Conservation (phyloP, 2,329 filamentous ascomycete species). For the Fusarium vanettenii region DNA sequence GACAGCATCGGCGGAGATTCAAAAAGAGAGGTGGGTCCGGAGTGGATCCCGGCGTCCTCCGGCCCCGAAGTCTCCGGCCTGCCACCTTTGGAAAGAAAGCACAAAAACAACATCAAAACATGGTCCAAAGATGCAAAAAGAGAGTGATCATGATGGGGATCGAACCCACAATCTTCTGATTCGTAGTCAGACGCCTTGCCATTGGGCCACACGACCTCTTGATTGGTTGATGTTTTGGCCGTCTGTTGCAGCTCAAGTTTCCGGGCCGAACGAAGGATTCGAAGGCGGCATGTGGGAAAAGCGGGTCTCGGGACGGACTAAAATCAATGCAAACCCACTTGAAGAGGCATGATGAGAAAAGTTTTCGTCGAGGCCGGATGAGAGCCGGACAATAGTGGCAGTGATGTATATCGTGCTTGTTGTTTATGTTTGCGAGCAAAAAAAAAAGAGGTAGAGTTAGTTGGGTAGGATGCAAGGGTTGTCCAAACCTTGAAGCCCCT, state of each 20-base stretch:
- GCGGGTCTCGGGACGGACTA: neutral
- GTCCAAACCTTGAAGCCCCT: neutral
- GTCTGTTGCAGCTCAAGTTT: neutral
- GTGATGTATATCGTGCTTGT: neutral
- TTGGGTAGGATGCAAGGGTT: neutral
- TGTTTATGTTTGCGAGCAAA: neutral
- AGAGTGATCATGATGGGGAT: slow-evolving; percentile 6
- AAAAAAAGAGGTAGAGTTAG: neutral
- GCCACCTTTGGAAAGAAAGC: neutral
- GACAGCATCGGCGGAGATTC: neutral
- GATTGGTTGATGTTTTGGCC: neutral
- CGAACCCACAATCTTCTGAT: slow-evolving; percentile 44
- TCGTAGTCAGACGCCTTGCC: slow-evolving; percentile 45
- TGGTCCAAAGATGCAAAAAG: neutral
- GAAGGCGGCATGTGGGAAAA: neutral
- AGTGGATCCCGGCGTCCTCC: neutral
- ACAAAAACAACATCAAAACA: neutral
- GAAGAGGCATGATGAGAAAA: neutral
- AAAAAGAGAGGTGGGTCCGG: neutral
- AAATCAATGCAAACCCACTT: neutral
- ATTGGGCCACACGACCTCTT: slow-evolving; percentile 32
- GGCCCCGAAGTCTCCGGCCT: neutral
- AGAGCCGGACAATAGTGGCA: neutral
- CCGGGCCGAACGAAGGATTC: neutral
- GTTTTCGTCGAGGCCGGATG: neutral